A percentile compares a stretch with the other conserved stretches of the same genome.
Evolutionary conservation across 1,284 basidiomycete genomes (phyloP).

Genomic region (Ceratobasidium sp.): DNA sequence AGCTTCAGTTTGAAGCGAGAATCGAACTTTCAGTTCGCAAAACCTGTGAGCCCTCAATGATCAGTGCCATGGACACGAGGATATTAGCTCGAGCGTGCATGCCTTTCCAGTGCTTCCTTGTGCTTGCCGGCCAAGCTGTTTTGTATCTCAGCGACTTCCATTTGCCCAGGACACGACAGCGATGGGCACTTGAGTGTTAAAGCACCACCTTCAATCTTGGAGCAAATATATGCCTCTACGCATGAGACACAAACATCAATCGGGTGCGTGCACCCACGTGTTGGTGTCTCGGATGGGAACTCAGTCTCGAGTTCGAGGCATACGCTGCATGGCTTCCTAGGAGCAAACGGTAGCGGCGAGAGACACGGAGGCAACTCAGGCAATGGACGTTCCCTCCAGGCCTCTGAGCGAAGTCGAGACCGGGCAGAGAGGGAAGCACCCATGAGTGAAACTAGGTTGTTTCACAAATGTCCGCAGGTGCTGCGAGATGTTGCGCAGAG

Average conservation of each 20-base stretch:
- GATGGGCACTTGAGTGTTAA: conserved; percentile 15
- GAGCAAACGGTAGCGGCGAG: not conserved
- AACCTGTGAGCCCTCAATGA: not conserved
- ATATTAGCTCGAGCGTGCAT: not conserved
- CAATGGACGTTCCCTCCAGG: no score
- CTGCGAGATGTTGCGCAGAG: not conserved
- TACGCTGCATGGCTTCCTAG: not conserved
- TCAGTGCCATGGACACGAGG: not conserved
- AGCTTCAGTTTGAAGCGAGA: conserved; percentile 10
- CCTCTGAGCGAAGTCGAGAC: not conserved
- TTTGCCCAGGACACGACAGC: not conserved
- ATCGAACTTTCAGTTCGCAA: conserved; percentile 28
- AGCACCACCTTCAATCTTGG: not conserved
- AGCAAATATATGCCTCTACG: conserved; percentile 1
- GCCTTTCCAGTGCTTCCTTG: conserved; percentile 4
- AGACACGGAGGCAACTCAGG: not conserved
- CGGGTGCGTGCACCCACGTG: conserved; percentile 7
- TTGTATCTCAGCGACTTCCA: conserved; percentile 17
- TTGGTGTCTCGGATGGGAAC: conserved; percentile 11
- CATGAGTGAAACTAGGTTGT: not conserved
- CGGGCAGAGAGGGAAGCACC: not conserved
- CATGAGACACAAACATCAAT: conserved; percentile 32
- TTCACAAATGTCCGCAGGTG: not conserved
- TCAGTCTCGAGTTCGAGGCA: conserved; percentile 6
- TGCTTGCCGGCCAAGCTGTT: conserved; percentile 6